Conservation (phyloP, 352 stramenopile genomes). For the Salisapilia sapeloensis region DNA sequence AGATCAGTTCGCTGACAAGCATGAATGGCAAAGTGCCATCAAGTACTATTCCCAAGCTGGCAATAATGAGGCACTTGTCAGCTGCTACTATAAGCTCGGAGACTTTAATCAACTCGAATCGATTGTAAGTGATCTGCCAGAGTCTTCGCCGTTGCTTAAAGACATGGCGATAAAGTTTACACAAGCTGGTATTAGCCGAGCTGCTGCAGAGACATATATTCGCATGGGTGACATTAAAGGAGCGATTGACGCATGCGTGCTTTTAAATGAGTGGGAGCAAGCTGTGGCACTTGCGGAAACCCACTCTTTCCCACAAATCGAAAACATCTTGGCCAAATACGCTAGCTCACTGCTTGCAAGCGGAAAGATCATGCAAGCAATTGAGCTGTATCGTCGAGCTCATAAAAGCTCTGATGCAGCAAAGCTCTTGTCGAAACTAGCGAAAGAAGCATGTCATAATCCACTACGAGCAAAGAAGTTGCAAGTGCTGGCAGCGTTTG, state of each 20-base stretch:
- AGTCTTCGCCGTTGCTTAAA: constrained; percentile 57
- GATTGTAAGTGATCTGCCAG: constrained; percentile 69
- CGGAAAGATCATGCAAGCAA: constrained; percentile 76
- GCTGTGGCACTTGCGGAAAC: constrained; percentile 82
- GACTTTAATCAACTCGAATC: constrained; percentile 80
- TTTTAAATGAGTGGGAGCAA: constrained; percentile 86
- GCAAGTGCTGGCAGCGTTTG: constrained; percentile 85
- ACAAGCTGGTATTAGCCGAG: constrained; percentile 59
- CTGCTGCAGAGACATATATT: constrained; percentile 75
- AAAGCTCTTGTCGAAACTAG: constrained; percentile 79
- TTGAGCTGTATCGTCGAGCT: constrained; percentile 86
- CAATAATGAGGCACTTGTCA: constrained; percentile 53
- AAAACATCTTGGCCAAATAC: constrained; percentile 85
- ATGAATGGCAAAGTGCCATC: constrained; percentile 86
- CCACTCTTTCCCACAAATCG: constrained; percentile 89
- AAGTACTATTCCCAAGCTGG: constrained; percentile 82
- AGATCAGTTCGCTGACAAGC: constrained; percentile 81
- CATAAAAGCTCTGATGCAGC: constrained; percentile 87
- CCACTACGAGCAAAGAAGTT: constrained; percentile 87
- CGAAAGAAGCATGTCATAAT: constrained; percentile 64
- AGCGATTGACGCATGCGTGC: constrained; percentile 85
- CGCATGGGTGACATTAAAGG: constrained; percentile 83
- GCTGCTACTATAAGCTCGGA: constrained; percentile 85
- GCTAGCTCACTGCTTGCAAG: constrained; percentile 70
- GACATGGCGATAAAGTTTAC: constrained; percentile 84